These are phyloP conservation scores for Starmerella sp. DNA, from an alignment of 805 yeast genomes.

Conservation along the genomic window DNA sequence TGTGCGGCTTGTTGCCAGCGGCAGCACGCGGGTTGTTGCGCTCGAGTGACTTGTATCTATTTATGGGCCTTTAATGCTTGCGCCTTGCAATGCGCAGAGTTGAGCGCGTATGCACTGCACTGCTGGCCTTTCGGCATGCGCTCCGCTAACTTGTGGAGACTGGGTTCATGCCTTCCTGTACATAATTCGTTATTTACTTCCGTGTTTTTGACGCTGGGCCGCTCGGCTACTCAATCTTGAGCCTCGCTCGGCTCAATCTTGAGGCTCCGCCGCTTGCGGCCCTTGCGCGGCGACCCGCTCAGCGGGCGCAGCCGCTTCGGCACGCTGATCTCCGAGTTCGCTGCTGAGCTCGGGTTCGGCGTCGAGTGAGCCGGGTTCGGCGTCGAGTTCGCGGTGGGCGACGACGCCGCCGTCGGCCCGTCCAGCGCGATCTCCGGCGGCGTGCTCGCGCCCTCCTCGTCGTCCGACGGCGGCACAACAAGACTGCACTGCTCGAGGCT, in stretches of 20 bases:
- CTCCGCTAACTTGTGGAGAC: background rate
- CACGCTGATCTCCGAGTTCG: background rate
- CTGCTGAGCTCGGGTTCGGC: too few relatives aligned
- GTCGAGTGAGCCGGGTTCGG: too few relatives aligned
- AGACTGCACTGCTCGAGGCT: background rate
- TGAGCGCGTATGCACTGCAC: too few relatives aligned
- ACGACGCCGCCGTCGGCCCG: background rate
- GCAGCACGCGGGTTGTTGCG: background rate
- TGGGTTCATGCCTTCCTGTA: background rate
- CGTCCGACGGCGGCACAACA: background rate
- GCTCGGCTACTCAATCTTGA: background rate
- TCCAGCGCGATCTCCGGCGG: background rate
- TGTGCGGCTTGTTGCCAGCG: slow-evolving; percentile 31
- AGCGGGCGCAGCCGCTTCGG: background rate
- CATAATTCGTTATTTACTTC: background rate
- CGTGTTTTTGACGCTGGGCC: too few relatives aligned
- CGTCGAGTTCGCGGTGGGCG: background rate
- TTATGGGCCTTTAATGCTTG: background rate
- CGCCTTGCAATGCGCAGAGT: background rate
- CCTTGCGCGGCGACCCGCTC: slow-evolving; percentile 1
- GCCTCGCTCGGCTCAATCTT: background rate
- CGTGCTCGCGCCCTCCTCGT: background rate
- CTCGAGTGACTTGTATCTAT: background rate
- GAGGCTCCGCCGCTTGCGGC: background rate
- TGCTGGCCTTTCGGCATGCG: too few relatives aligned